These are phyloP conservation scores for Fusarium sp. DNA, from an alignment of 2,329 filamentous ascomycete species.

Conservation along the genomic window DNA sequence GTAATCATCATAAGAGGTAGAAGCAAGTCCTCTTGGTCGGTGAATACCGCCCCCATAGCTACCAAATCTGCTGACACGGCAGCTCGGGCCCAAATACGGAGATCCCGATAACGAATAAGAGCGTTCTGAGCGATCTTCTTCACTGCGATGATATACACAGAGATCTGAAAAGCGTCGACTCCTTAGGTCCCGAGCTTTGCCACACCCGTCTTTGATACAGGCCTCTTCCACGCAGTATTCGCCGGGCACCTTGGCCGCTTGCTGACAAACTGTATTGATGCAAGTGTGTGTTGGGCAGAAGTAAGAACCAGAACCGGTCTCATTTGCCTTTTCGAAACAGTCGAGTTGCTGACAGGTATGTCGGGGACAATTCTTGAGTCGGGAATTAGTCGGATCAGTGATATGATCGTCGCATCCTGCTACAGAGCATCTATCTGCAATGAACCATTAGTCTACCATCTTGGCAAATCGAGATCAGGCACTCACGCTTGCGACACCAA, in stretches of 20 bases:
- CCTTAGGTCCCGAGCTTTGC: neutral
- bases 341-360: constrained; percentile 3
- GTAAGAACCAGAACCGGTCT: constrained; percentile 3
- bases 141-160: constrained; percentile 5
- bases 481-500: constrained; percentile 38
- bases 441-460: constrained; percentile 9
- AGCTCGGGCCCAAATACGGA: neutral
- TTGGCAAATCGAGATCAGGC: accelerated
- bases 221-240: constrained; percentile 22
- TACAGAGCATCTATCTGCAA: constrained; percentile 30
- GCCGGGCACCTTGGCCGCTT: neutral
- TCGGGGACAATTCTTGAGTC: constrained; percentile 2
- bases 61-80: neutral
- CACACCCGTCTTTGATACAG: constrained; percentile 14
- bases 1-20: neutral
- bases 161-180: neutral
- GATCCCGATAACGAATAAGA: neutral
- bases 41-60: neutral
- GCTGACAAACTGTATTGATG: neutral
- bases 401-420: constrained; percentile 3
- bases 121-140: neutral
- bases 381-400: neutral
- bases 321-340: neutral
- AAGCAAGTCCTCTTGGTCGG: neutral
- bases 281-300: constrained; percentile 32